Evolutionary conservation across 2,329 filamentous ascomycete genomes (phyloP).

Genomic region (Nemania sp.): DNA sequence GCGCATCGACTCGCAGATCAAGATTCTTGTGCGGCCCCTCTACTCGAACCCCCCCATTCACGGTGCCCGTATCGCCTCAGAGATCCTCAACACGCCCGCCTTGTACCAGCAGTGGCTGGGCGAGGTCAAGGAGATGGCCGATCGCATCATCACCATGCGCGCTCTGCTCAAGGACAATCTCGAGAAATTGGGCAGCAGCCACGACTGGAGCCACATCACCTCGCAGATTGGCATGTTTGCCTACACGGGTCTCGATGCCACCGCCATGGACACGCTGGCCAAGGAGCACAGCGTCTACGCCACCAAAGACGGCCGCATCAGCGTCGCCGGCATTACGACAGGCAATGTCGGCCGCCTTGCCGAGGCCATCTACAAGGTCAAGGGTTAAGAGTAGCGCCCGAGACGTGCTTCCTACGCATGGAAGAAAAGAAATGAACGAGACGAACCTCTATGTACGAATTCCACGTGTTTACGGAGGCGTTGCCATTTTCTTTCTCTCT

Average conservation of each 20-base stretch:
- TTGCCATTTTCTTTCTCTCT: constrained; percentile 10
- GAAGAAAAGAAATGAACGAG: neutral
- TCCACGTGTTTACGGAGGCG: constrained; percentile 9
- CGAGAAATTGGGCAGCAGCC: constrained; percentile 91
- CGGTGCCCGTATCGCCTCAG: constrained; percentile 89
- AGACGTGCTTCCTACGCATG: neutral
- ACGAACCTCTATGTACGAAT: constrained; percentile 18
- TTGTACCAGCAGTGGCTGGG: constrained; percentile 93
- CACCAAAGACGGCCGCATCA: constrained; percentile 89
- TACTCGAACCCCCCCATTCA: constrained; percentile 99
- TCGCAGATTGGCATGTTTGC: constrained; percentile 99
- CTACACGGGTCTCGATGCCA: constrained; percentile 88
- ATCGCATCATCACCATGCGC: constrained; percentile 99
- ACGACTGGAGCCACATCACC: constrained; percentile 99
- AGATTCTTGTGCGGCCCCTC: constrained; percentile 93
- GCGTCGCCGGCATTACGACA: constrained; percentile 80
- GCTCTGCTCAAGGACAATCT: constrained; percentile 92
- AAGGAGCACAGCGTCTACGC: constrained; percentile 98
- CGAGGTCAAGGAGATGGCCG: constrained; percentile 98
- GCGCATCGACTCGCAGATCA: constrained; percentile 95
- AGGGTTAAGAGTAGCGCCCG: constrained; percentile 54
- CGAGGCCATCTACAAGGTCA: constrained; percentile 83
- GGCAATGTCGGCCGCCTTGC: constrained; percentile 80
- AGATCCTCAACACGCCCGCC: constrained; percentile 83
- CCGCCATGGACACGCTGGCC: constrained; percentile 89